A percentile compares a stretch with the other conserved stretches of the same genome.
Evolutionary conservation across 345 rosid genomes (phyloP).

Genomic region (Cardamine chenopodiifolia): DNA sequence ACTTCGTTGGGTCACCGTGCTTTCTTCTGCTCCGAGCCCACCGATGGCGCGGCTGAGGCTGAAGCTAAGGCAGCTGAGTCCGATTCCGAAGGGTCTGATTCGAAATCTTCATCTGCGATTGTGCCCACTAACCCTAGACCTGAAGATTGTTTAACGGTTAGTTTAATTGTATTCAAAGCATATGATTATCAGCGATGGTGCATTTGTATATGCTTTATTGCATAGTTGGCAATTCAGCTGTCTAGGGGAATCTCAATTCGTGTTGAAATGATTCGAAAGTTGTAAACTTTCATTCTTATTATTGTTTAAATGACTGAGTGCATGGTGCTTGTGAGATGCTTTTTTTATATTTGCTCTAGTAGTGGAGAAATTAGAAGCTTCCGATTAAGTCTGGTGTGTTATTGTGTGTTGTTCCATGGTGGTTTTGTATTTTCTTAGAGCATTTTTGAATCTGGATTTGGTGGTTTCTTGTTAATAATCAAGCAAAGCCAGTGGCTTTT

Average conservation of each 20-base stretch:
- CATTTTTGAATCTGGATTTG: not conserved
- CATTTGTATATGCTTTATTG: not conserved
- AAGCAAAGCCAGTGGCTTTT: conserved; percentile 7
- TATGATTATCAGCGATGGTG: too few species aligned
- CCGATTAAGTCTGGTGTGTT: not conserved
- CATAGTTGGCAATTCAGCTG: not conserved
- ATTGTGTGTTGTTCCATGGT: not conserved
- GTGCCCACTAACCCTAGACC: conserved; percentile 77
- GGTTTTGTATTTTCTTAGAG: conserved; percentile 1
- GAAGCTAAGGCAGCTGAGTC: conserved; percentile 53
- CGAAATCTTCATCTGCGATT: conserved; percentile 79
- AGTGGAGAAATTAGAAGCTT: not conserved
- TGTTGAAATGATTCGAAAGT: not conserved
- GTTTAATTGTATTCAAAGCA: conserved; percentile 20
- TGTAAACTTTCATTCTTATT: not conserved
- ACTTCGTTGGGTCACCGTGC: conserved; percentile 48
- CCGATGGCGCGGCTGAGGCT: conserved; percentile 50
- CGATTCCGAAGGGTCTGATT: conserved; percentile 50
- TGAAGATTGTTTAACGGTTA: conserved; percentile 88
- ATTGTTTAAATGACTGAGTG: not conserved
- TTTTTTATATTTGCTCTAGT: too few species aligned
- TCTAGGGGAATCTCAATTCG: not conserved
- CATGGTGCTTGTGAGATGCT: conserved; percentile 20
- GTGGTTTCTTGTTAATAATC: not conserved
- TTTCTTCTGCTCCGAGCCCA: conserved; percentile 78